A percentile compares a stretch with the other conserved stretches of the same genome.
phyloP scores from a whole-genome alignment of 768 basidiomycete genomes.

The Russula sp. region DNA sequence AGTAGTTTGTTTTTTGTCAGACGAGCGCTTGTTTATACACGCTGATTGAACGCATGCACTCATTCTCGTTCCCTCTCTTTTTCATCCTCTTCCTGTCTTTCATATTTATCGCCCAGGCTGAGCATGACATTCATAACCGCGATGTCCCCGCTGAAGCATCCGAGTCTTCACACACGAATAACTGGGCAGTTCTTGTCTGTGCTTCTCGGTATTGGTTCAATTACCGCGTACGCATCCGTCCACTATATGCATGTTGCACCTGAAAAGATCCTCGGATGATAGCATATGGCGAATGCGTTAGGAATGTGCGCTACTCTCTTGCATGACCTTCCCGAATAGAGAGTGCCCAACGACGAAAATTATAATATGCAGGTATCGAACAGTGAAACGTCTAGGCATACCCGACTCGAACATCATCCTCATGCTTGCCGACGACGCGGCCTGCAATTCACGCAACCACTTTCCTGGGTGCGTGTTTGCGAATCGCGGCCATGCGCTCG shows the following conservation, averaged over 20 bases:
- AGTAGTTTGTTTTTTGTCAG: neutral
- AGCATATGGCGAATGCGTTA: constrained; percentile 99
- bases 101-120: neutral
- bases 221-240: constrained; percentile 67
- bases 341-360: neutral
- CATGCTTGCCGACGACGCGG: constrained; percentile 96
- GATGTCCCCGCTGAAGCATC: constrained; percentile 19
- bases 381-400: constrained; percentile 95
- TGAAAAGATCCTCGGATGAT: constrained; percentile 12
- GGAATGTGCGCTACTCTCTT: constrained; percentile 72
- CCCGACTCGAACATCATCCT: constrained; percentile 99
- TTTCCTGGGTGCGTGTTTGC: constrained; percentile 92
- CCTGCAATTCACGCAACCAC: constrained; percentile 89
- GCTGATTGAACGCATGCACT: neutral
- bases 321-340: neutral
- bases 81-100: constrained; percentile 15
- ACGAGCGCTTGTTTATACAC: neutral
- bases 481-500: constrained; percentile 74
- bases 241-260: neutral
- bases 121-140: constrained; percentile 14
- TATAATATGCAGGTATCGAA: constrained; percentile 73
- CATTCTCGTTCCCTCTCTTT: neutral
- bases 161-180: constrained; percentile 73
- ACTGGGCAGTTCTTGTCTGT: constrained; percentile 97
- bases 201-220: constrained; percentile 98